phyloP scores from a whole-genome alignment of 495 filamentous ascomycete species.

The Aspergillus mulundensis region DNA sequence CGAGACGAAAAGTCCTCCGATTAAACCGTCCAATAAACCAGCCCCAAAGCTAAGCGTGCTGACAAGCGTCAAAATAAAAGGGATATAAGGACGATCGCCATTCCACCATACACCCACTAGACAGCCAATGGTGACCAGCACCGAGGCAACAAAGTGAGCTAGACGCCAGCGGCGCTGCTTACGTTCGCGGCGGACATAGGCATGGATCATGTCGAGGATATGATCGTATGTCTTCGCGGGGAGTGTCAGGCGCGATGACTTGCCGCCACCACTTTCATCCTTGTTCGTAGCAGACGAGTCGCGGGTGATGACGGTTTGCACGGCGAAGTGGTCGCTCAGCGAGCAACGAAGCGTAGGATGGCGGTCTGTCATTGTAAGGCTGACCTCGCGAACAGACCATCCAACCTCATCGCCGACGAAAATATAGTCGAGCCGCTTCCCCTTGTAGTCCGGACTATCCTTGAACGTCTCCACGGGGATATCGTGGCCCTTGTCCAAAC shows the following conservation, averaged over 20 bases:
- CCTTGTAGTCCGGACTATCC: constrained; percentile 61
- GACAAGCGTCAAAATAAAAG: constrained; percentile 76
- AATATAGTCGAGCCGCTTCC: constrained; percentile 92
- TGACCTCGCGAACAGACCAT: constrained; percentile 65
- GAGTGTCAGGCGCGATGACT: constrained; percentile 37
- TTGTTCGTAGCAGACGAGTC: not conserved
- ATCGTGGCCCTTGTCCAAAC: constrained; percentile 56
- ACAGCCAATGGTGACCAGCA: constrained; percentile 64
- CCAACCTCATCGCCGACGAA: constrained; percentile 58
- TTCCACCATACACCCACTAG: constrained; percentile 83
- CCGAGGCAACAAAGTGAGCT: constrained; percentile 63
- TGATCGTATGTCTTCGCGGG: constrained; percentile 60
- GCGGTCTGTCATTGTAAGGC: constrained; percentile 75
- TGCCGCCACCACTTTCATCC: constrained; percentile 3
- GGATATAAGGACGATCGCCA: constrained; percentile 62
- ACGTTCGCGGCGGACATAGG: constrained; percentile 64
- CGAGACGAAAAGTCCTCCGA: constrained; percentile 81
- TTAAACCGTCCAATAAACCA: constrained; percentile 77
- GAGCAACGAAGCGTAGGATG: constrained; percentile 81
- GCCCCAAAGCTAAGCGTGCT: constrained; percentile 70
- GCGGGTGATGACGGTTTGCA: constrained; percentile 47
- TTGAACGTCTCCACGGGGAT: constrained; percentile 43
- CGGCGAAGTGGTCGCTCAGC: constrained; percentile 88
- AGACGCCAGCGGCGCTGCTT: constrained; percentile 66
- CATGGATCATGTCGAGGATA: constrained; percentile 62